Conservation (phyloP, 345 rosid genomes). For the Populus simonii region DNA sequence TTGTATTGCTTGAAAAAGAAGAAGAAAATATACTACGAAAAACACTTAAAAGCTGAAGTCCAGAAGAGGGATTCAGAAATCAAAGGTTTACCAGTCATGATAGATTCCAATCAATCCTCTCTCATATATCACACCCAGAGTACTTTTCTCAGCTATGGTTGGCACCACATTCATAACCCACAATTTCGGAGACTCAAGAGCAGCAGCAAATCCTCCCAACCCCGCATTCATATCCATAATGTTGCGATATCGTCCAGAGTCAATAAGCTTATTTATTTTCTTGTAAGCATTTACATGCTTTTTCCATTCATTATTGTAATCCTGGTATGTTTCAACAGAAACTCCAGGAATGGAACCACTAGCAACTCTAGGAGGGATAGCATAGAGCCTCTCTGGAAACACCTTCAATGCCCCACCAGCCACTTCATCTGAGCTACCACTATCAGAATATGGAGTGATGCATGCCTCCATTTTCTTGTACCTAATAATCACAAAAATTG, state of each 20-base stretch:
- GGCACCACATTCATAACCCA: slow-evolving; percentile 99
- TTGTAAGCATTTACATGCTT: slow-evolving; percentile 85
- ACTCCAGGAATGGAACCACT: slow-evolving; percentile 85
- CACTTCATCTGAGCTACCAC: slow-evolving; percentile 51
- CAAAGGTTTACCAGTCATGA: slow-evolving; percentile 76
- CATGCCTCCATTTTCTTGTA: slow-evolving; percentile 94
- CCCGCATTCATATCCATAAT: slow-evolving; percentile 99
- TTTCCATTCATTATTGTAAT: slow-evolving; percentile 73
- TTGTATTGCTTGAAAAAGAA: neutral
- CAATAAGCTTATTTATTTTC: slow-evolving; percentile 68
- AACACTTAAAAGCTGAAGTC: neutral
- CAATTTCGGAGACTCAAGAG: slow-evolving; percentile 59
- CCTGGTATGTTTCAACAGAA: slow-evolving; percentile 75
- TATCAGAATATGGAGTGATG: slow-evolving; percentile 75
- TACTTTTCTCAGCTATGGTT: slow-evolving; percentile 70
- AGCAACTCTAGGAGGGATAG: slow-evolving; percentile 80
- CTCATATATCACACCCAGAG: slow-evolving; percentile 77
- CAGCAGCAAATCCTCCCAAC: slow-evolving; percentile 95
- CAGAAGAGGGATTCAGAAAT: slow-evolving; percentile 4
- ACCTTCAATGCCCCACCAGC: slow-evolving; percentile 63
- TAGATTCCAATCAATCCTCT: slow-evolving; percentile 96
- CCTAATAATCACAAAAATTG: slow-evolving; percentile 42
- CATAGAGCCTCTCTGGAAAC: slow-evolving; percentile 78
- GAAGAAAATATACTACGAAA: neutral
- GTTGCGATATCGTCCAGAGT: slow-evolving; percentile 86